Conservation (phyloP, 345 rosid species). For the Anastatica hierochuntica region DNA sequence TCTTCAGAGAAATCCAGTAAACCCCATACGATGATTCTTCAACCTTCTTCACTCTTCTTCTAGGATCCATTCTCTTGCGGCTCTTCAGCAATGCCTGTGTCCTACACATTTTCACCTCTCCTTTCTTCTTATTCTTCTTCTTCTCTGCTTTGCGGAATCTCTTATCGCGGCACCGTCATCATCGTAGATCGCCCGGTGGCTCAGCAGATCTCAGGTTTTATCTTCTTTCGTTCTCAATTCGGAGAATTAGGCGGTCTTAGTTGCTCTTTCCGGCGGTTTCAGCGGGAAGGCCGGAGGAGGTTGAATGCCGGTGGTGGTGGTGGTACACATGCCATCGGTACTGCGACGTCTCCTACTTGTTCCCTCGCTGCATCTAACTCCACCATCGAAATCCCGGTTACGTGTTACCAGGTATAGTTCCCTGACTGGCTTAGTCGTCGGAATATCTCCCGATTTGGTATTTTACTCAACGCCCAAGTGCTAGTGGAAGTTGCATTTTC, state of each 20-base stretch:
- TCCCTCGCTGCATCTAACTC: constrained; percentile 22
- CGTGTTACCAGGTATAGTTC: constrained; percentile 61
- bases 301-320: constrained; percentile 29
- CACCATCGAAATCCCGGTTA: constrained; percentile 53
- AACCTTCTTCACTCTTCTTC: constrained; percentile 12
- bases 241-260: constrained; percentile 15
- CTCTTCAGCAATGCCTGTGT: constrained; percentile 26
- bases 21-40: constrained; percentile 3
- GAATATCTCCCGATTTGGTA: too few relatives aligned
- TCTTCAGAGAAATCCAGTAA: constrained; percentile 4
- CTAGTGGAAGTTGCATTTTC: neutral
- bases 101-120: constrained; percentile 17
- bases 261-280: constrained; percentile 11
- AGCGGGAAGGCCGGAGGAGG: constrained; percentile 16
- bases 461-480: neutral
- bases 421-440: neutral
- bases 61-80: constrained; percentile 17
- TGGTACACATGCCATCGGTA: constrained; percentile 42
- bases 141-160: constrained; percentile 19
- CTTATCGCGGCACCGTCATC: constrained; percentile 11
- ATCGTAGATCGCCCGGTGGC: constrained; percentile 12
- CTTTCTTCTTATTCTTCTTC: constrained; percentile 32
- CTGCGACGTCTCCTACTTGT: constrained; percentile 23
- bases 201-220: constrained; percentile 23
- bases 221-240: constrained; percentile 7